Conservation (phyloP, 305 asterid species). For the Rubia balearica region DNA sequence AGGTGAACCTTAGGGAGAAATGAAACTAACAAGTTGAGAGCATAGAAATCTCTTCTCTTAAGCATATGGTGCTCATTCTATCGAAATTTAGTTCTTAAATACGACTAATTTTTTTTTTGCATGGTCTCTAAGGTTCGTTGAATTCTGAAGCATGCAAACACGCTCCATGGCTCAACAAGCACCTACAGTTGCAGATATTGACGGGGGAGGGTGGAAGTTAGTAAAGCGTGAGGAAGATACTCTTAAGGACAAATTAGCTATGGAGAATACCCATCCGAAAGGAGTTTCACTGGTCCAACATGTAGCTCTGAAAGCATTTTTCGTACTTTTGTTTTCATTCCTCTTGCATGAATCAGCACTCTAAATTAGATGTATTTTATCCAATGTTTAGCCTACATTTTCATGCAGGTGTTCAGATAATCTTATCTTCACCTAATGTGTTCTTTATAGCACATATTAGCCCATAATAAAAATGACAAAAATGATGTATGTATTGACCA, state of each 20-base stretch:
- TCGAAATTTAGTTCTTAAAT: neutral
- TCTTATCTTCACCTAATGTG: neutral
- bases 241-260: constrained; percentile 25
- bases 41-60: neutral
- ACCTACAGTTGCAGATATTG: constrained; percentile 32
- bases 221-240: constrained; percentile 43
- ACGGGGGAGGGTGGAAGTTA: constrained; percentile 62
- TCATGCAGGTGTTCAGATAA: neutral
- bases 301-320: too few species aligned
- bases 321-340: too few species aligned
- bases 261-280: constrained; percentile 32
- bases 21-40: neutral
- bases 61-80: neutral
- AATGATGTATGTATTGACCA: neutral
- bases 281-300: constrained; percentile 23
- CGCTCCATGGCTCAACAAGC: constrained; percentile 30
- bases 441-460: neutral
- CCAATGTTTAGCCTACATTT: neutral
- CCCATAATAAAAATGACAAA: neutral
- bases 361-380: neutral
- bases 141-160: constrained; percentile 24
- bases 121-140: neutral
- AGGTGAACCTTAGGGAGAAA: neutral
- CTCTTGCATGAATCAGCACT: too few species aligned
- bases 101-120: neutral